Percentiles rank a stretch among this genome's conserved stretches.
Evolutionary conservation across 2,329 filamentous ascomycete genomes (phyloP).

Genomic region (Pestalotiopsis sp.): DNA sequence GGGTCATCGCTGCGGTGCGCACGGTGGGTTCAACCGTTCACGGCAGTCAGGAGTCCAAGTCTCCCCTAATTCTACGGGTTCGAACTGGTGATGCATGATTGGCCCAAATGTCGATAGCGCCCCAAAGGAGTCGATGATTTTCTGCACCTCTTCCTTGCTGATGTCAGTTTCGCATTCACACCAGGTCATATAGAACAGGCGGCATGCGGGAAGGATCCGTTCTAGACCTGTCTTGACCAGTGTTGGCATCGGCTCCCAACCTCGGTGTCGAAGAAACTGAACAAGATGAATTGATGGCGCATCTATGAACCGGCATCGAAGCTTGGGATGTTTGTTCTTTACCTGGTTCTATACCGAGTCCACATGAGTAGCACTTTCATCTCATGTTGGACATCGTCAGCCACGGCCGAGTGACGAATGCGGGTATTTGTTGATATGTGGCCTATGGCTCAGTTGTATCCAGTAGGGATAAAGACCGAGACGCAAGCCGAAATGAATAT

Average conservation of each 20-base stretch:
- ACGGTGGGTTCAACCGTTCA: constrained; percentile 10
- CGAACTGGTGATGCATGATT: background rate
- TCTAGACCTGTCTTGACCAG: background rate
- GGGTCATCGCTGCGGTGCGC: constrained; percentile 12
- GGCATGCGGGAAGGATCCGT: constrained; percentile 5
- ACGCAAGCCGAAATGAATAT: constrained; percentile 36
- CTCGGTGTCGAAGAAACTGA: background rate
- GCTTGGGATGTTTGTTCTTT: background rate
- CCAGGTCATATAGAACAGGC: constrained; percentile 2
- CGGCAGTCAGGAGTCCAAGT: constrained; percentile 14
- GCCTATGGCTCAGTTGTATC: background rate
- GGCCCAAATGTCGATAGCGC: constrained; percentile 10
- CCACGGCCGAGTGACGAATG: background rate
- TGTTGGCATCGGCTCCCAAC: background rate
- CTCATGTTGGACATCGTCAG: background rate
- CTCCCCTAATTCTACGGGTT: constrained; percentile 11
- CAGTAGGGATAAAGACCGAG: background rate
- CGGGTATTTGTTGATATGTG: constrained; percentile 2
- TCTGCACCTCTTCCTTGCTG: constrained; percentile 6
- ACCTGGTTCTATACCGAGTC: background rate
- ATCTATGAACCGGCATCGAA: background rate
- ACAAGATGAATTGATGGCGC: background rate
- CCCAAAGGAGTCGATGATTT: background rate
- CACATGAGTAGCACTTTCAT: background rate
- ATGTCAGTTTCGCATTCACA: constrained; percentile 9